Evolutionary conservation across 371 early-diverging fungal species (phyloP), one percentile per base, ranked within the genome.

Genomic region (Entomophthora muscae): DNA sequence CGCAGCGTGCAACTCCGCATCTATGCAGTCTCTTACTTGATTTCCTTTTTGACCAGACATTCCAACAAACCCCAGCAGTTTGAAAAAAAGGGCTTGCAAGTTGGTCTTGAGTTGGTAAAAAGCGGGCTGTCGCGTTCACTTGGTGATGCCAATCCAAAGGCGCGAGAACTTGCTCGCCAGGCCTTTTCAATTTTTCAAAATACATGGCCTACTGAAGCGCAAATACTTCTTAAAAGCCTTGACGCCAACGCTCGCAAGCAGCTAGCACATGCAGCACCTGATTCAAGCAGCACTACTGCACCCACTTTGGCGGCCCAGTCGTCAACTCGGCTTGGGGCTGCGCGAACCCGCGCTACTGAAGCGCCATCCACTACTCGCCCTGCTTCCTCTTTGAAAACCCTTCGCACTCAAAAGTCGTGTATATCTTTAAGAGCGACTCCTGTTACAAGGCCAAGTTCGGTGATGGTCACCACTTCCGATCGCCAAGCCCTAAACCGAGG

Each of bases 61-160:
- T 52, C 33, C 13, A n/a, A 5, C n/a, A 61, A 61, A 33, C 32
- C 61, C 12, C 12, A 33, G n/a, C 61, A 33, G 27, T 61, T 61
- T 61, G 63, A 63, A 52, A 63, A 55, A 53, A 53, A 55, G 29
- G 54, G 63, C 10, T 32, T 53, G 29, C 23, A 28, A 21, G 54
- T 22, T 12, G 54, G 53, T 2, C 1, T 54, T n/a, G 63, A 63
- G 23, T 22, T 53, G 17, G 22, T 63, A 1, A n/a, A 31, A 7
- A 55, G 32, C 22, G 52, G 23, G 22, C n/a, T 63, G n/a, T 22
- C 23, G 28, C 52, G 54, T n/a, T 27, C 54, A 1, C 17, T 63
- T 23, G 3, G 24, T 2, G 63, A 63, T 63, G 63, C 63, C 26
- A 63, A 63, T 29, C 28, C 63, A 23, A 63, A 63, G 31, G 63